These are phyloP conservation scores for Colletotrichum sp. DNA, from an alignment of 2,329 filamentous ascomycete species.

Conservation along the genomic window DNA sequence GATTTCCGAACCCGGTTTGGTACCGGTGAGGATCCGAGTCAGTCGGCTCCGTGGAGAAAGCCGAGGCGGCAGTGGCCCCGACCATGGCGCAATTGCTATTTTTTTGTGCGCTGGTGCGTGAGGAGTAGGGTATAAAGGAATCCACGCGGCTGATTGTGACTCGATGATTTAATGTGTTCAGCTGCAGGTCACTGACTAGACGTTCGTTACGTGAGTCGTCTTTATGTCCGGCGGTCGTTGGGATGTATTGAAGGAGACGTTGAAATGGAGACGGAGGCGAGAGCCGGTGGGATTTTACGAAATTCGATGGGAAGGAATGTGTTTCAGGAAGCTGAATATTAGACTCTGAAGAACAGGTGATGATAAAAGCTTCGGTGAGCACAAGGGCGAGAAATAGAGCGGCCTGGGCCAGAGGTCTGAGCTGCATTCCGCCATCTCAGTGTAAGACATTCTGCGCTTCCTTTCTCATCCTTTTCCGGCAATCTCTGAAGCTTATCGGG, in stretches of 20 bases:
- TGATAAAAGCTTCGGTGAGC: not conserved
- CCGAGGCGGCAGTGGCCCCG: slow-evolving; percentile 23
- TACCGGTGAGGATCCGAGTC: slow-evolving; percentile 51
- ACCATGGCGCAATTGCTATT: not conserved
- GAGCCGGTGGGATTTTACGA: not conserved
- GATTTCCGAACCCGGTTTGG: slow-evolving; percentile 60
- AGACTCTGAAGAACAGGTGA: not conserved
- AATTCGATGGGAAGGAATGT: not conserved
- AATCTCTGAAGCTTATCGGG: not conserved
- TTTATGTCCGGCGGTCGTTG: not conserved
- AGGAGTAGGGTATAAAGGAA: not conserved
- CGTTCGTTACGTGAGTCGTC: not conserved
- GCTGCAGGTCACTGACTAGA: slow-evolving; percentile 3
- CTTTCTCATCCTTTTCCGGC: not conserved
- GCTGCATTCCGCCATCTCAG: not conserved
- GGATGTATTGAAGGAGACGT: not conserved
- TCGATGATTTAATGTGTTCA: slow-evolving; percentile 1
- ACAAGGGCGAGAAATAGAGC: not conserved
- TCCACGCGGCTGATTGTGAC: not conserved
- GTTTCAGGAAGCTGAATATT: not conserved
- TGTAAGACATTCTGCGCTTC: not conserved
- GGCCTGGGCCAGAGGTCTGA: not conserved
- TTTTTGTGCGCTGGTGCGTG: not conserved
- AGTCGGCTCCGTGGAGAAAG: slow-evolving; percentile 25
- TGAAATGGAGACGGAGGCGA: not conserved